These are phyloP conservation scores for Magnolia kwangsiensis DNA, from an alignment of 164 flowering plant genomes.

Conservation along the genomic window DNA sequence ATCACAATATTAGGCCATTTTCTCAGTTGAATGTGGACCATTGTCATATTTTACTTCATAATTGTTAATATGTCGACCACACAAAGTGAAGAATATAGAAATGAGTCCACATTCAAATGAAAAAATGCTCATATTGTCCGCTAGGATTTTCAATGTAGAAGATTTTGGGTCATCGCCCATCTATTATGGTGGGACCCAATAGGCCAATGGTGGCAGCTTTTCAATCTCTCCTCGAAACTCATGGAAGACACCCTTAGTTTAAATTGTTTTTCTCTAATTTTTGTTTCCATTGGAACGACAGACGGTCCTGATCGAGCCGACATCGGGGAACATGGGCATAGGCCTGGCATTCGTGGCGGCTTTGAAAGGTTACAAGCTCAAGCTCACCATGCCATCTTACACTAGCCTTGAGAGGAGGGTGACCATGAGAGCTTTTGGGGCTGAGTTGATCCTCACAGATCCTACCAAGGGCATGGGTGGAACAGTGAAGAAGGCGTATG, in stretches of 20 bases:
- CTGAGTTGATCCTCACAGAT: constrained; percentile 81
- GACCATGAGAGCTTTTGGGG: constrained; percentile 91
- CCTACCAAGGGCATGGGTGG: constrained; percentile 97
- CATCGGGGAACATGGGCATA: constrained; percentile 99
- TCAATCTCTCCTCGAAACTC: neutral
- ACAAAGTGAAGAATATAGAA: too few species aligned
- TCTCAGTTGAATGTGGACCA: too few species aligned
- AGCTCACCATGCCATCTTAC: constrained; percentile 98
- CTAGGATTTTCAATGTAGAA: neutral
- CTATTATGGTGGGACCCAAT: too few species aligned
- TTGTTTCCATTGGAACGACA: constrained; percentile 13
- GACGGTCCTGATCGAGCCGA: constrained; percentile 93
- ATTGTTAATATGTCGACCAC: too few species aligned
- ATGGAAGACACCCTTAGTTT: neutral
- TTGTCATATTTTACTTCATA: too few species aligned
- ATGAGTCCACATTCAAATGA: too few species aligned
- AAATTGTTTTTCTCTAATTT: neutral
- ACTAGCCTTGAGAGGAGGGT: constrained; percentile 97
- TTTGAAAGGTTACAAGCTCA: constrained; percentile 87
- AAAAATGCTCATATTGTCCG: neutral
- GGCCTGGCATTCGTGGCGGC: constrained; percentile 96
- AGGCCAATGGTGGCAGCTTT: neutral
- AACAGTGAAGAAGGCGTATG: constrained; percentile 82
- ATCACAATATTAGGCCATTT: too few species aligned
- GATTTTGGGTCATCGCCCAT: neutral